phyloP scores from a whole-genome alignment of 768 basidiomycete species.

The Agaricus sinodeliciosus region DNA sequence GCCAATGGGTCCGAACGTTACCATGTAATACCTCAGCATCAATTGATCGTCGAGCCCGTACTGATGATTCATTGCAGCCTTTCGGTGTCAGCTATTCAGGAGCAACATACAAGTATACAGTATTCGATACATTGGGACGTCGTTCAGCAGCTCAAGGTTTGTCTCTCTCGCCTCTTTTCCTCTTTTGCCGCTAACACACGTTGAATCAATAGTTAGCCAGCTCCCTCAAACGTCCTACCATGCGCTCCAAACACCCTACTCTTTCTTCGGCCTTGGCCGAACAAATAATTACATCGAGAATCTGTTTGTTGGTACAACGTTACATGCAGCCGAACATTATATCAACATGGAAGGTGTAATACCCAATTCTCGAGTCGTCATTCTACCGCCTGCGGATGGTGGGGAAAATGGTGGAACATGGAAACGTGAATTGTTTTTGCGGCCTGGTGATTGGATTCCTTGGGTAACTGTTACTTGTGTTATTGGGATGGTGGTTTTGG shows the following conservation, averaged over 20 bases:
- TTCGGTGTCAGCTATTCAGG: conserved; percentile 94
- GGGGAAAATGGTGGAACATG: conserved; percentile 56
- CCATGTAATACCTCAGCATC: conserved; percentile 46
- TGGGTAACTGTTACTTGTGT: conserved; percentile 92
- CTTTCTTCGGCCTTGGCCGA: conserved; percentile 93
- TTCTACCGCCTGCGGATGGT: conserved; percentile 47
- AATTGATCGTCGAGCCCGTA: not conserved
- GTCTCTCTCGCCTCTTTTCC: conserved; percentile 8
- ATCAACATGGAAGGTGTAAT: conserved; percentile 97
- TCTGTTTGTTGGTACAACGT: conserved; percentile 89
- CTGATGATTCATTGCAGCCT: conserved; percentile 42
- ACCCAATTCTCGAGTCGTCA: conserved; percentile 96
- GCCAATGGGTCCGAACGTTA: conserved; percentile 58
- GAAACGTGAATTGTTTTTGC: conserved; percentile 84
- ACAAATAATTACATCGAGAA: conserved; percentile 99
- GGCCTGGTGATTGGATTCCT: conserved; percentile 96
- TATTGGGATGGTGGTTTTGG: conserved; percentile 64
- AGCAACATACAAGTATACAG: conserved; percentile 94
- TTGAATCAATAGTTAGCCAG: conserved; percentile 61
- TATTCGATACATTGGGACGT: conserved; percentile 83
- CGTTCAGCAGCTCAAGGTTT: conserved; percentile 87
- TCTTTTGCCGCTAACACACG: conserved; percentile 6
- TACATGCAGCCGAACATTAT: conserved; percentile 62
- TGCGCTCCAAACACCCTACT: conserved; percentile 83
- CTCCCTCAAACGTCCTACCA: conserved; percentile 92